Base-by-base conservation (phyloP, 345 rosid genomes). In the Gossypium rotundifolium region DNA sequence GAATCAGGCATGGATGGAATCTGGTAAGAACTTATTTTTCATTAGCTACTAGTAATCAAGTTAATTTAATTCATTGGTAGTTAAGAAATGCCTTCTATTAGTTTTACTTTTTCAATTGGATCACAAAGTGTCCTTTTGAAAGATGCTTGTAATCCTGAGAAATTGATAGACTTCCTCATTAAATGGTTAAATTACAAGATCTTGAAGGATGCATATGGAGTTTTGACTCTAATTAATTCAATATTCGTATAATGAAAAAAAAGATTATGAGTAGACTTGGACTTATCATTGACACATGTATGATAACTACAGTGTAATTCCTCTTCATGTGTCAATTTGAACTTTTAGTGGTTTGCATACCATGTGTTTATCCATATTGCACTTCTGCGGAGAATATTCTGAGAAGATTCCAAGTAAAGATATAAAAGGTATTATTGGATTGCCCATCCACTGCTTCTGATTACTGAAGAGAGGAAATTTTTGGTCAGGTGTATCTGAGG, bases 1-100 rank as follows among this genome's bases (percentile, higher is more conserved):
- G 80, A 83, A 68, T 65, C 98, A 92, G 78, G 88, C 92, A 48
- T 94, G 99, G 99, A 91, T 92, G 99, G 97, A 92, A 81, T 92
- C 99, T 74, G 99, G 98, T 90, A 82, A 70, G 81, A 79, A 60
- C 45, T 66, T 62, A 25, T 16, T 73, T 40, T 67, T 5, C 22
- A 9, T 68, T 10, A 13, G 11, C 70, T 53, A 52, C 40, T 70
- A n/a, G 42, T 64, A 53, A 23, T 17, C 27, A 14, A 72, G 46
- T 75, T 53, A 45, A 74, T 20, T 70, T 55, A 38, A 71, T 9
- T 57, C 66, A 16, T 51, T 13, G 40, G 48, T 62, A 42, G 27
- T 77, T 55, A 20, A 33, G 55, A 60, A 59, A 23, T 29, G 7
- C 44, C 25, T 18, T 45, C 16, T 16, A 46, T 22, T 46, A 23